Percentiles rank a stretch among this genome's conserved stretches.
Evolutionary conservation across 2,329 filamentous ascomycete genomes (phyloP).

Genomic region (Elsinoe arachidis): DNA sequence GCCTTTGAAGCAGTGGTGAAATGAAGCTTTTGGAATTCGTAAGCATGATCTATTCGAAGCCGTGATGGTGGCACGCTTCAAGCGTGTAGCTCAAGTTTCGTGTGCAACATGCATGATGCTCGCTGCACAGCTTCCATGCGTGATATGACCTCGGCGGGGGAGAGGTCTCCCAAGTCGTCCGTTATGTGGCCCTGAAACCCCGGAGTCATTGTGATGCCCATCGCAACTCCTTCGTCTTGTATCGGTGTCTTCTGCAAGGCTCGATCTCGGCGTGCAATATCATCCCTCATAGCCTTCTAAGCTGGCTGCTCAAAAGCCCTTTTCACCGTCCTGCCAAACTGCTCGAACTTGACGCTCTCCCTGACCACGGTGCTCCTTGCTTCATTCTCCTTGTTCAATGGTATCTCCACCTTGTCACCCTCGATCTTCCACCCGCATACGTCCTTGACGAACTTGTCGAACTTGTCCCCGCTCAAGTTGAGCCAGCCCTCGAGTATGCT

Average conservation of each 20-base stretch:
- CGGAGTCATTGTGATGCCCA: no score
- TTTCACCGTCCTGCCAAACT: slow-evolving; percentile 70
- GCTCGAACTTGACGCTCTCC: slow-evolving; percentile 88
- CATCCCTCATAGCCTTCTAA: slow-evolving; percentile 17
- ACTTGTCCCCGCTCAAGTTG: slow-evolving; percentile 38
- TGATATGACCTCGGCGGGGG: no score
- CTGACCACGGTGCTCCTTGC: slow-evolving; percentile 90
- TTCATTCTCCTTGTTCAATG: slow-evolving; percentile 94
- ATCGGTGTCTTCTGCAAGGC: neutral
- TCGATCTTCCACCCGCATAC: slow-evolving; percentile 76
- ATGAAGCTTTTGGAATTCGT: neutral
- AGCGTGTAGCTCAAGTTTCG: neutral
- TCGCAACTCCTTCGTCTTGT: no score
- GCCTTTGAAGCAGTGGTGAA: neutral
- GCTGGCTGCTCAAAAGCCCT: slow-evolving; percentile 78
- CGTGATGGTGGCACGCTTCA: neutral
- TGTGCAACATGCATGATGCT: no score
- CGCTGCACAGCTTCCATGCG: no score
- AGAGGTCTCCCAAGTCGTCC: no score
- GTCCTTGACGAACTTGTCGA: slow-evolving; percentile 42
- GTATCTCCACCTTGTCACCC: slow-evolving; percentile 59
- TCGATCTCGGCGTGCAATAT: neutral
- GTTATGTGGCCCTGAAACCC: no score
- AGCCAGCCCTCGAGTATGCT: slow-evolving; percentile 42
- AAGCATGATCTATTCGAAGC: slow-evolving; percentile 1